These are phyloP conservation scores for Delonix regia DNA, from an alignment of 306 rosid genomes.

Conservation along the genomic window DNA sequence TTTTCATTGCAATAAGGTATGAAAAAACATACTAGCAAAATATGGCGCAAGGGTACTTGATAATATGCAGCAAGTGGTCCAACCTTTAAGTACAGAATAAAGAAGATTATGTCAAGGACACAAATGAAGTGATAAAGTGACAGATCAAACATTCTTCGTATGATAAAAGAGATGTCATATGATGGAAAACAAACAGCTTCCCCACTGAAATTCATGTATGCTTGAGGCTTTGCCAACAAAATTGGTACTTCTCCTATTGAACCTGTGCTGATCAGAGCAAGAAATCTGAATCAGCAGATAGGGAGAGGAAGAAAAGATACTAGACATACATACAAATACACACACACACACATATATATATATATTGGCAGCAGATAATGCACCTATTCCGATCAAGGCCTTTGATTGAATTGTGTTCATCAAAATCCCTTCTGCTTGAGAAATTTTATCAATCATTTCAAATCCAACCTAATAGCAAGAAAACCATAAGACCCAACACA, in stretches of 20 bases:
- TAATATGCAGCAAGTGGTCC: slow-evolving; percentile 96
- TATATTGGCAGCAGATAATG: slow-evolving; percentile 28
- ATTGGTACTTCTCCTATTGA: slow-evolving; percentile 89
- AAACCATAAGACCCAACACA: slow-evolving; percentile 21
- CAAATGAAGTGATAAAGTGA: slow-evolving; percentile 4
- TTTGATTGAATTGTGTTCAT: slow-evolving; percentile 93
- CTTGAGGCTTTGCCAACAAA: slow-evolving; percentile 91
- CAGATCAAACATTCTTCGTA: background rate
- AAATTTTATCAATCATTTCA: slow-evolving; percentile 76
- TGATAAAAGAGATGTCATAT: background rate
- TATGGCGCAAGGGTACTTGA: slow-evolving; percentile 88
- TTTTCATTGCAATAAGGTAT: slow-evolving; percentile 2
- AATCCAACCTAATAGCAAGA: slow-evolving; percentile 74
- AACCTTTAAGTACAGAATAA: slow-evolving; percentile 52
- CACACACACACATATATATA: background rate
- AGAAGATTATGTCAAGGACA: slow-evolving; percentile 32
- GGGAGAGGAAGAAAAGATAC: background rate
- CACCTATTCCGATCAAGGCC: slow-evolving; percentile 90
- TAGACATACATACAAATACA: background rate
- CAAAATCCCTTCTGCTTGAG: slow-evolving; percentile 65
- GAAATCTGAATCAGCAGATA: slow-evolving; percentile 29
- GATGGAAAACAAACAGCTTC: slow-evolving; percentile 76
- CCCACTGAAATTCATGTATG: slow-evolving; percentile 89
- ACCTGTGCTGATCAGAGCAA: slow-evolving; percentile 62
- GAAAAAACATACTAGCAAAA: slow-evolving; percentile 63